A percentile compares a stretch with the other conserved stretches of the same genome.
Evolutionary conservation across 768 basidiomycete genomes (phyloP).

Genomic region (Gymnopilus dilepis): DNA sequence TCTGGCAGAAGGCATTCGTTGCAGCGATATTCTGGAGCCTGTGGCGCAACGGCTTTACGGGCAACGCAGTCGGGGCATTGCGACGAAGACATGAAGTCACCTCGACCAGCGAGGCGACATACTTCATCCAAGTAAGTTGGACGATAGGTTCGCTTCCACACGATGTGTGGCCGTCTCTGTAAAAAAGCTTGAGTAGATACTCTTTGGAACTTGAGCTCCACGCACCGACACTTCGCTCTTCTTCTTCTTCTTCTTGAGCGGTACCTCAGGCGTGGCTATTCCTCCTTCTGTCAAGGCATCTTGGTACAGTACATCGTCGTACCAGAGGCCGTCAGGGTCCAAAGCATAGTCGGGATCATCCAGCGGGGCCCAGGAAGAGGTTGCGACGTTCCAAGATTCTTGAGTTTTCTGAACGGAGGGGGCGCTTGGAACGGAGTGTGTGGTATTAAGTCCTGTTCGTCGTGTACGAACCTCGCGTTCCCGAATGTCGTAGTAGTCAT

Average conservation of each 20-base stretch:
- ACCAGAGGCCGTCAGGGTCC: constrained; percentile 12
- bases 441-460: not conserved
- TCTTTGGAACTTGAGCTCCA: no score
- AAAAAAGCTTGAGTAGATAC: not conserved
- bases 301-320: constrained; percentile 9
- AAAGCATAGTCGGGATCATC: constrained; percentile 3
- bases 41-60: not conserved
- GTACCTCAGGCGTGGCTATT: no score
- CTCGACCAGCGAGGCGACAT: constrained; percentile 12
- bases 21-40: constrained; percentile 2
- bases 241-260: not conserved
- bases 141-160: constrained; percentile 15
- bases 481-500: not conserved
- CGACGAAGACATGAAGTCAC: not conserved
- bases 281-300: not conserved
- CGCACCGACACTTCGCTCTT: not conserved
- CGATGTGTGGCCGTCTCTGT: constrained; percentile 15
- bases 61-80: constrained; percentile 17
- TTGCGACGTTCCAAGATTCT: not conserved
- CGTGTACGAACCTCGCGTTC: not conserved
- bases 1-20: constrained; percentile 8
- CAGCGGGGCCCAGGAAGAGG: not conserved
- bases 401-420: not conserved
- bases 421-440: not conserved
- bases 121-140: constrained; percentile 16